Conservation (phyloP, 2,329 filamentous ascomycete genomes). For the Parafenestella ontariensis region DNA sequence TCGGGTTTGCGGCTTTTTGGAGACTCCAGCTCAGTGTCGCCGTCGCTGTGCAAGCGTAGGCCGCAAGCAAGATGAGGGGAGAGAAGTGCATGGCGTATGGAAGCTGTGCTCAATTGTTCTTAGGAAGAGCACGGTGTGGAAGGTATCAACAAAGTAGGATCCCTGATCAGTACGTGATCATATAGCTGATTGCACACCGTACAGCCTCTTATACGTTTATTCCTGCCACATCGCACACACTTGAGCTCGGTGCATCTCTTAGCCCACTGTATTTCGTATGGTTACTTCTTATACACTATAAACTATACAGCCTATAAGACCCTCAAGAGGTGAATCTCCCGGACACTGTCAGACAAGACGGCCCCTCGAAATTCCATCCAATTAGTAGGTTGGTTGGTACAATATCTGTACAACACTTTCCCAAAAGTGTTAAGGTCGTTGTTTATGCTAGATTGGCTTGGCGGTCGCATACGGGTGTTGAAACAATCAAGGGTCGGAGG, state of each 20-base stretch:
- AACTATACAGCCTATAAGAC: not conserved
- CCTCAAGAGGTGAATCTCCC: not conserved
- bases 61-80: conserved; percentile 23
- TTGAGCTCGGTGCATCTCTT: not conserved
- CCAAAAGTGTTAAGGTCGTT: not conserved
- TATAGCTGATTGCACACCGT: not conserved
- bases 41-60: conserved; percentile 27
- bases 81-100: conserved; percentile 29
- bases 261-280: not conserved
- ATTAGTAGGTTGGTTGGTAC: not conserved
- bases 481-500: conserved; percentile 16
- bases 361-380: not conserved
- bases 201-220: not conserved
- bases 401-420: conserved; percentile 1
- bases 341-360: not conserved
- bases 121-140: not conserved
- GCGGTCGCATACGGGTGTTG: conserved; percentile 7
- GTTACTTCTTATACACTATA: not conserved
- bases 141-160: not conserved
- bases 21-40: conserved; percentile 38
- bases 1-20: conserved; percentile 35
- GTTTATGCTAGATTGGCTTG: conserved; percentile 14
- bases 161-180: not conserved
- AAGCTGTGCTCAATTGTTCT: not conserved
- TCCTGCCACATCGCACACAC: not conserved